Conservation (phyloP, 2,329 filamentous ascomycete genomes). For the Colletotrichum horii region DNA sequence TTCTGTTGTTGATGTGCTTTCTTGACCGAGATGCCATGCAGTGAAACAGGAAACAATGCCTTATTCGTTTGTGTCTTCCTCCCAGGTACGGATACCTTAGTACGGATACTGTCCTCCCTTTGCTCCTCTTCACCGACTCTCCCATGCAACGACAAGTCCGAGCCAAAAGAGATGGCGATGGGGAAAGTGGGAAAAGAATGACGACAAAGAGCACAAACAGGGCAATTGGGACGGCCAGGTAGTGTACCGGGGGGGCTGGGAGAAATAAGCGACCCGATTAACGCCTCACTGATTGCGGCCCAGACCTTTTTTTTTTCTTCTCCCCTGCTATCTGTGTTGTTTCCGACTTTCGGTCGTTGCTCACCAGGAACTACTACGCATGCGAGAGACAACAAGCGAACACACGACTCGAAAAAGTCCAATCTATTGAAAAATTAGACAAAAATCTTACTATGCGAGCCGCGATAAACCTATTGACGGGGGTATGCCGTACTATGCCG, state of each 20-base stretch:
- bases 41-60: neutral
- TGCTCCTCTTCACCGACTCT: neutral
- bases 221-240: neutral
- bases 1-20: slow-evolving; percentile 5
- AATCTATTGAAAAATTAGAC: neutral
- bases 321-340: neutral
- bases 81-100: neutral
- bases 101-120: neutral
- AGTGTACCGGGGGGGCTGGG: neutral
- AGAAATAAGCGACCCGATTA: slow-evolving; percentile 16
- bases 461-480: neutral
- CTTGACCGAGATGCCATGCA: slow-evolving; percentile 7
- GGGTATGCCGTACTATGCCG: neutral
- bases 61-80: neutral
- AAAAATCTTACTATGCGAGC: neutral
- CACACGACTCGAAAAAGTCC: neutral
- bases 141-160: neutral
- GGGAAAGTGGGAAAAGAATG: slow-evolving; percentile 14
- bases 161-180: neutral
- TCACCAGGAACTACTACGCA: neutral
- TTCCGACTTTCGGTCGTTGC: neutral
- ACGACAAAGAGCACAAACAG: slow-evolving; percentile 8
- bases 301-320: neutral
- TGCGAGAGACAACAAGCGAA: neutral
- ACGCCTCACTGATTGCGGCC: neutral